Evolutionary conservation across 2,329 filamentous ascomycete genomes (phyloP).

Genomic region (Furcasterigmium furcatum): DNA sequence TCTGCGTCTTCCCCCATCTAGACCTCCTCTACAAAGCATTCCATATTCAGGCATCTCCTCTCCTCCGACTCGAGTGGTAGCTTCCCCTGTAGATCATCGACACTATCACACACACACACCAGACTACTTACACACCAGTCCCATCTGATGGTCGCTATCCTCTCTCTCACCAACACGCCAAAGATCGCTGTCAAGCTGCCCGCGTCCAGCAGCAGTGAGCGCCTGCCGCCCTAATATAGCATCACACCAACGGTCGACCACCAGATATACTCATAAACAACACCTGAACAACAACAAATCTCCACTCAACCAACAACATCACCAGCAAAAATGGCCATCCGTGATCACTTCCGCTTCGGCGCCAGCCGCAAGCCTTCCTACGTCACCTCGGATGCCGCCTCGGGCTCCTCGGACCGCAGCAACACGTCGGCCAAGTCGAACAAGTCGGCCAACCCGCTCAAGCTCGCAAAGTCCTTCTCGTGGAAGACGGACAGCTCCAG

Average conservation of each 20-base stretch:
- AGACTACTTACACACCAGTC: not conserved
- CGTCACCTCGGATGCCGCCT: slow-evolving; percentile 23
- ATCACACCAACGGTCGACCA: no score
- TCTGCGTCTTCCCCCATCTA: not conserved
- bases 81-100: not conserved
- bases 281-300: no score
- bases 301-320: not conserved
- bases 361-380: slow-evolving; percentile 32
- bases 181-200: not conserved
- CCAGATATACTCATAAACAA: no score
- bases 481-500: slow-evolving; percentile 15
- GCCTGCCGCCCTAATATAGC: not conserved
- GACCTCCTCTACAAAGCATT: not conserved
- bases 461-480: slow-evolving; percentile 12
- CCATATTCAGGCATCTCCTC: not conserved
- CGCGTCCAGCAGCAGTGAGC: not conserved
- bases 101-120: not conserved
- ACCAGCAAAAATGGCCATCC: slow-evolving; percentile 32
- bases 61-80: not conserved
- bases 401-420: slow-evolving; percentile 16
- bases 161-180: not conserved
- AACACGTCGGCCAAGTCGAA: slow-evolving; percentile 15
- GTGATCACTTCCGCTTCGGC: slow-evolving; percentile 35
- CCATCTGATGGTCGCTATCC: not conserved
- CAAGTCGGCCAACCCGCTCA: slow-evolving; percentile 8